Conservation (phyloP, 2,329 filamentous ascomycete genomes). For the Fusarium denticulatum region DNA sequence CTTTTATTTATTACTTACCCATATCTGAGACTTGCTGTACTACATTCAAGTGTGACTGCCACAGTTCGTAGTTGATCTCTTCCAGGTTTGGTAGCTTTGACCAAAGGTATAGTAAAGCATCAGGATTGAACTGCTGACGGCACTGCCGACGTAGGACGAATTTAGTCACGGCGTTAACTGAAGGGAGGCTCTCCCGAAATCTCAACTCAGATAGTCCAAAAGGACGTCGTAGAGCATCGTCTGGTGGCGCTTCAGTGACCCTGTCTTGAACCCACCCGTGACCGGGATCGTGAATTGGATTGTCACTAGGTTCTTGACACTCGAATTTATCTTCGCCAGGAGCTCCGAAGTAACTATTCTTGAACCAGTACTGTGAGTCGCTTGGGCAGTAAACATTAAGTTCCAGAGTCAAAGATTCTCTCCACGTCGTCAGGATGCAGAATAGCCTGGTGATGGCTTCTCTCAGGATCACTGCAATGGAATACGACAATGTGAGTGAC, state of each 20-base stretch:
- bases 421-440: conserved; percentile 4
- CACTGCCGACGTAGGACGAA: conserved; percentile 20
- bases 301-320: background rate
- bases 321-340: conserved; percentile 1
- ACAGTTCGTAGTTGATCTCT: conserved; percentile 14
- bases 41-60: background rate
- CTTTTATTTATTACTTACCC: background rate
- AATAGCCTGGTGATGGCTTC: conserved; percentile 10
- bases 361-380: conserved; percentile 31
- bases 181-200: background rate
- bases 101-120: background rate
- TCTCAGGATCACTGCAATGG: background rate
- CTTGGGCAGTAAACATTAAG: conserved; percentile 23
- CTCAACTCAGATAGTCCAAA: background rate
- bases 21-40: background rate
- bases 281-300: background rate
- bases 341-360: conserved; percentile 22
- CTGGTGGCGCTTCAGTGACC: background rate
- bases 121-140: conserved; percentile 3
- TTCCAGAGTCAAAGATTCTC: background rate
- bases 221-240: conserved; percentile 6
- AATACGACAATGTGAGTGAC: background rate
- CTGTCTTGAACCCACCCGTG: conserved; percentile 4
- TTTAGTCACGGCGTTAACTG: background rate
- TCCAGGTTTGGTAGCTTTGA: conserved; percentile 2